phyloP scores from a whole-genome alignment of 768 basidiomycete genomes.

The Suillus cothurnatus region DNA sequence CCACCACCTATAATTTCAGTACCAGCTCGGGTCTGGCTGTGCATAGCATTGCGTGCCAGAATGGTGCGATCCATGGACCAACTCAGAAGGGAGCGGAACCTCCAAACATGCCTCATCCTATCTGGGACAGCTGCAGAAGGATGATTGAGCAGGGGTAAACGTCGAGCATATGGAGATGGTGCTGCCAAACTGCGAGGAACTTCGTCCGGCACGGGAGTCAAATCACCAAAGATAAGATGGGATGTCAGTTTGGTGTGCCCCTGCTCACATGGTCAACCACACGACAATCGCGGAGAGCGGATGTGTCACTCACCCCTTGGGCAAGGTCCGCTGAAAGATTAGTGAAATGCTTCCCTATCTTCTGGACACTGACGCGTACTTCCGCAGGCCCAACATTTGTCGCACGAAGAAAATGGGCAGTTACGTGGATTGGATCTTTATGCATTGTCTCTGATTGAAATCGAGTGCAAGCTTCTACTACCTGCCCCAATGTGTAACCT shows the following conservation, averaged over 20 bases:
- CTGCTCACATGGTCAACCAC: slow-evolving; percentile 30
- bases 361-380: slow-evolving; percentile 50
- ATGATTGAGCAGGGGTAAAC: slow-evolving; percentile 57
- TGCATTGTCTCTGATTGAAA: slow-evolving; percentile 51
- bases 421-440: slow-evolving; percentile 60
- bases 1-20: slow-evolving; percentile 50
- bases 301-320: slow-evolving; percentile 48
- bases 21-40: slow-evolving; percentile 40
- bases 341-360: slow-evolving; percentile 53
- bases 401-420: slow-evolving; percentile 57
- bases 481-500: slow-evolving; percentile 63
- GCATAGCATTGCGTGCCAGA: slow-evolving; percentile 39
- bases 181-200: slow-evolving; percentile 38
- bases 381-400: slow-evolving; percentile 44
- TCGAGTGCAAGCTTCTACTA: slow-evolving; percentile 55
- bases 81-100: slow-evolving; percentile 36
- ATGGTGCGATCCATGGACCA: slow-evolving; percentile 46
- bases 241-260: slow-evolving; percentile 47
- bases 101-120: slow-evolving; percentile 33
- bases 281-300: background rate
- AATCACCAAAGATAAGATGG: slow-evolving; percentile 59
- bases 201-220: slow-evolving; percentile 32
- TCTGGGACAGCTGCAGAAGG: slow-evolving; percentile 42
- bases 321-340: slow-evolving; percentile 60
- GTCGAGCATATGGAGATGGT: slow-evolving; percentile 59